Evolutionary conservation across 331 rosid genomes (phyloP), one percentile per base, ranked within the genome.

Genomic region (Dryas integrifolia): DNA sequence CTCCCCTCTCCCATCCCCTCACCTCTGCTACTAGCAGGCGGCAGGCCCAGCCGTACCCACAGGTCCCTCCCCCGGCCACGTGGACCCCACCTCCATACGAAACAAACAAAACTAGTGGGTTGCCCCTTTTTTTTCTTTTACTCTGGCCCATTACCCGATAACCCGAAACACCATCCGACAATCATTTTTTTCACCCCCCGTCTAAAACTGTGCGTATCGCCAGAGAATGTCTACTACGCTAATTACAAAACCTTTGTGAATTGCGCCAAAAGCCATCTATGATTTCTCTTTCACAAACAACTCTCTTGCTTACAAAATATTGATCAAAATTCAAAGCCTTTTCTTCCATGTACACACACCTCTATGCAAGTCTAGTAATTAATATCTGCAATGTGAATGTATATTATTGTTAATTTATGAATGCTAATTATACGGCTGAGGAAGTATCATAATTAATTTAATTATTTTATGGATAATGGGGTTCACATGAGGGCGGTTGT

Each of bases 211-310:
- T 52, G 50, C 58, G 40, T 47, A 35, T 40, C 57, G 40, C 51
- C 84, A 76, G 81, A 70, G 81, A 76, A 80, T 80, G 77, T 75
- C 77, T 67, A n/a, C 53, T 44, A 1, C 5, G 1, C 45, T 0
- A 30, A 30, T 30, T 30, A 30, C 35, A 30, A 30, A 30, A 38
- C 47, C 47, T 14, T 35, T 60, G 35, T 30, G 62, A 57, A 10
- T 1, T 30, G 35, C 35, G 35, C 35, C 1, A 30, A 30, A 30
- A 30, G 35, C 35, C 35, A 30, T 30, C 35, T 30, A 30, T 2
- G 35, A 30, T 30, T 30, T 30, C 35, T 30, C 35, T 30, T 30
- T 30, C 35, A 1, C 35, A 30, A 30, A 30, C 35, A 30, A 30
- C 35, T 30, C 35, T 30, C 35, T 30, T 30, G 35, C 35, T 30